phyloP scores from a whole-genome alignment of 345 rosid genomes.

The Rhodamnia rubescens region DNA sequence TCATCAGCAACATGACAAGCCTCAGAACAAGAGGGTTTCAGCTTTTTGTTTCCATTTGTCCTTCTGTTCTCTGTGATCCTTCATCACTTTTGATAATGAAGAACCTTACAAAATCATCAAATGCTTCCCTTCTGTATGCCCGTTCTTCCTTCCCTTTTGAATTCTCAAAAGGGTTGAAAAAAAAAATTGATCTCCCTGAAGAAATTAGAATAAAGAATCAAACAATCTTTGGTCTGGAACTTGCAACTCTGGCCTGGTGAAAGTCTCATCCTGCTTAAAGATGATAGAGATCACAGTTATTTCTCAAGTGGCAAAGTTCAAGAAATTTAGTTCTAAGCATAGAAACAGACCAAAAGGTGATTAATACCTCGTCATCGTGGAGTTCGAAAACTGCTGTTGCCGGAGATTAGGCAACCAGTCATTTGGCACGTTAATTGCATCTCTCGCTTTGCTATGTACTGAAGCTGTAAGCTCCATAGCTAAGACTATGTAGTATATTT shows the following conservation, averaged over 20 bases:
- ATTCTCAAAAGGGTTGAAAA: background rate
- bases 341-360: background rate
- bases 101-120: background rate
- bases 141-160: background rate
- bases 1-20: slow-evolving; percentile 22
- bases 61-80: slow-evolving; percentile 6
- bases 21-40: slow-evolving; percentile 2
- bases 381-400: background rate
- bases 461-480: background rate
- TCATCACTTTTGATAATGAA: background rate
- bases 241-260: background rate
- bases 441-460: background rate
- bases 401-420: background rate
- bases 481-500: background rate
- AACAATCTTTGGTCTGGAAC: background rate
- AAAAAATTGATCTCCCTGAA: background rate
- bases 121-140: slow-evolving; percentile 6
- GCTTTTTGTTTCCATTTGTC: slow-evolving; percentile 12
- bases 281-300: background rate
- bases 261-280: background rate
- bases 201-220: background rate
- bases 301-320: background rate
- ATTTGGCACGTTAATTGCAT: background rate
- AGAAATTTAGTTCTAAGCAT: background rate
- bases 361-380: background rate